These are phyloP conservation scores for Domatiomyces catenatus DNA, from an alignment of 2,329 filamentous ascomycete genomes.

Conservation along the genomic window DNA sequence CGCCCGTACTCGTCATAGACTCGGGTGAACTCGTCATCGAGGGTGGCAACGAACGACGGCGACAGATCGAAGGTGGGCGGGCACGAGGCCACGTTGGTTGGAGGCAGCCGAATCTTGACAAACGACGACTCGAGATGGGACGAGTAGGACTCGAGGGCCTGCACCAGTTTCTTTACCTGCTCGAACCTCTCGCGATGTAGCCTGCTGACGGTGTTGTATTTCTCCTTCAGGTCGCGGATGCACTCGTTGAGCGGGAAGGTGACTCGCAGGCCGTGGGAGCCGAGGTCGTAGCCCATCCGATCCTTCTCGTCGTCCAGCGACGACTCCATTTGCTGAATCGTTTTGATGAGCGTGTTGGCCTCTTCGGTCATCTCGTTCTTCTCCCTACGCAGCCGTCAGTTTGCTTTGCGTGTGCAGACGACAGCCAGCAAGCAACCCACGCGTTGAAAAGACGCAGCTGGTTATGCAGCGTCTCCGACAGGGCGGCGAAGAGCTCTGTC, in stretches of 20 bases:
- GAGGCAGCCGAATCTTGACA: constrained; percentile 69
- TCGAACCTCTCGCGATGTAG: constrained; percentile 84
- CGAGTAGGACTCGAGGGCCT: constrained; percentile 89
- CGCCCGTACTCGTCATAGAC: constrained; percentile 94
- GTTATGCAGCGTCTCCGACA: constrained; percentile 82
- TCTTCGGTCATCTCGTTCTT: constrained; percentile 86
- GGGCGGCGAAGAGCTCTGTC: constrained; percentile 79
- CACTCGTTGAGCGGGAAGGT: constrained; percentile 73
- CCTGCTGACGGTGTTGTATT: constrained; percentile 63
- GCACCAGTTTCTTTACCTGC: constrained; percentile 87
- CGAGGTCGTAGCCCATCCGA: constrained; percentile 47
- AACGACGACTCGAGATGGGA: constrained; percentile 87
- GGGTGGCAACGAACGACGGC: constrained; percentile 64
- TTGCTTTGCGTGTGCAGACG: constrained; percentile 1
- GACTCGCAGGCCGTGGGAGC: constrained; percentile 55
- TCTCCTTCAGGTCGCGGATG: constrained; percentile 67
- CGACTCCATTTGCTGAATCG: constrained; percentile 83
- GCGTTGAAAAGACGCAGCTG: constrained; percentile 71
- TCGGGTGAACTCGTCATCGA: constrained; percentile 81
- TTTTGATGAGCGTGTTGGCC: constrained; percentile 66
- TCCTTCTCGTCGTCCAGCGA: constrained; percentile 65
- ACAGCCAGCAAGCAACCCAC: constrained; percentile 25
- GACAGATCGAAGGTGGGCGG: constrained; percentile 86
- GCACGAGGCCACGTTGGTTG: constrained; percentile 60
- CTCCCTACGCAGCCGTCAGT: constrained; percentile 38